Percentiles rank a stretch among this genome's conserved stretches.
Evolutionary conservation across 352 stramenopile species (phyloP).

Genomic region (Nothophytophthora sp.): DNA sequence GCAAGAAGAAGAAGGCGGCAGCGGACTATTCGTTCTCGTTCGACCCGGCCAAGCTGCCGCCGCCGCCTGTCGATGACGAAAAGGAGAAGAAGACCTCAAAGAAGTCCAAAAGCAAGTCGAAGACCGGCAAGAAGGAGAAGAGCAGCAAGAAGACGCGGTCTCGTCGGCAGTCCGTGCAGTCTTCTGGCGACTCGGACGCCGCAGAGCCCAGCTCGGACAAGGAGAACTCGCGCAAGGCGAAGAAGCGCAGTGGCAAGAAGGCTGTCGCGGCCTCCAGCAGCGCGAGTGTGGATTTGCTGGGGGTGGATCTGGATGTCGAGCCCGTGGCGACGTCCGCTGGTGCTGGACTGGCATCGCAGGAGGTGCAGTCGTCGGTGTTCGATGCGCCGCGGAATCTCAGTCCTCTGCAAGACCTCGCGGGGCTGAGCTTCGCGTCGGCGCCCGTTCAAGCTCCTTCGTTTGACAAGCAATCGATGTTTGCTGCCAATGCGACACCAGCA

Average conservation of each 20-base stretch:
- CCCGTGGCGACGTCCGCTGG: conserved; percentile 2
- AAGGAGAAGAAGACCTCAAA: conserved; percentile 22
- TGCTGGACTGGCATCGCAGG: conserved; percentile 8
- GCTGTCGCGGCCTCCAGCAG: conserved; percentile 7
- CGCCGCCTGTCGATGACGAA: conserved; percentile 26
- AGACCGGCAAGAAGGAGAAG: conserved; percentile 2
- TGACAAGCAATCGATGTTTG: conserved; percentile 7
- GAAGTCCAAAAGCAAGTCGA: conserved; percentile 32
- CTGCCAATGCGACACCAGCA: background rate
- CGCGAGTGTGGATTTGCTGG: conserved; percentile 48
- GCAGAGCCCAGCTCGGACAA: conserved; percentile 36
- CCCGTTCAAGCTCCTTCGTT: conserved; percentile 11
- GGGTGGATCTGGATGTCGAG: conserved; percentile 43
- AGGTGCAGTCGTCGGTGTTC: conserved; percentile 40
- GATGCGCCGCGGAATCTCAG: conserved; percentile 33
- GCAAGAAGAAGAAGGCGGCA: conserved; percentile 22
- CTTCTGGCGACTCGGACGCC: conserved; percentile 43
- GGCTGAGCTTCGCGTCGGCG: conserved; percentile 42
- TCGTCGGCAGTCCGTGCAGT: conserved; percentile 38
- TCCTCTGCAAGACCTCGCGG: conserved; percentile 54
- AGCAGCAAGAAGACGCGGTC: conserved; percentile 19
- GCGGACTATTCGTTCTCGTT: conserved; percentile 50
- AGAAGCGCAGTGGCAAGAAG: conserved; percentile 29
- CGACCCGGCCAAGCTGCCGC: conserved; percentile 48
- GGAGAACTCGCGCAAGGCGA: conserved; percentile 38